Evolutionary conservation across 805 yeast species (phyloP), one percentile per base, ranked within the genome.

Genomic region (Candida berthetii): DNA sequence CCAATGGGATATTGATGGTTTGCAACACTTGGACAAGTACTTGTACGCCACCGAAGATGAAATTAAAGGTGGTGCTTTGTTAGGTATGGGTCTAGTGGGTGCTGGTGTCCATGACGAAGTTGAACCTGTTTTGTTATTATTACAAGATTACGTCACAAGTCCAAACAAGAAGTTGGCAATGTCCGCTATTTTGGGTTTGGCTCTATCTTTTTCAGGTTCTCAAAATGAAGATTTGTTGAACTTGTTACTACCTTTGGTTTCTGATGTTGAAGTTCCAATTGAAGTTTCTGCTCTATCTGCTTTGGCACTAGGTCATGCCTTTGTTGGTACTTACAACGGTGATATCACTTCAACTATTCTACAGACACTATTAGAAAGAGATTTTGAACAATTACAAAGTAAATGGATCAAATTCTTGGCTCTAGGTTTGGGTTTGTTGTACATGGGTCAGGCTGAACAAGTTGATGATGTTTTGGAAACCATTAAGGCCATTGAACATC

Each of bases 21-120:
- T 93, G 49, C 96, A 91, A 65, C 78, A 78, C 43, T 72, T 93
- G 53, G 98, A 93, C 65, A 86, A 85, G 62, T 90, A 84, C 61
- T 69, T 91, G 43, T 90, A 90, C 57, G 82, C 95, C 4, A 75
- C 81, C 15, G 96, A 89, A 53, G 82, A 80, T 44, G 91, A 87
- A 56, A 78, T 90, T 50, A 88, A 88, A 66, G 96, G 98, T 7
- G 99, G 99, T 65, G 96, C 99, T 5, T 71, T 93, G 44, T 73
- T 93, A 50, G 99, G 98, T 62, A 87, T 88, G 63, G 99, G 98
- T 62, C 75, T 93, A 37, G 82, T 88, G 6, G 86, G 95, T 24
- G 74, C 95, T 18, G 95, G 95, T 64, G 91, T 93, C 42, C 96
- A 87, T 64, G 96, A 91, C 59, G 99, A 91, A 47, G 87, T 90